A percentile compares a stretch with the other conserved stretches of the same genome.
Evolutionary conservation across 306 rosid species (phyloP).

Genomic region (Senna siamea): DNA sequence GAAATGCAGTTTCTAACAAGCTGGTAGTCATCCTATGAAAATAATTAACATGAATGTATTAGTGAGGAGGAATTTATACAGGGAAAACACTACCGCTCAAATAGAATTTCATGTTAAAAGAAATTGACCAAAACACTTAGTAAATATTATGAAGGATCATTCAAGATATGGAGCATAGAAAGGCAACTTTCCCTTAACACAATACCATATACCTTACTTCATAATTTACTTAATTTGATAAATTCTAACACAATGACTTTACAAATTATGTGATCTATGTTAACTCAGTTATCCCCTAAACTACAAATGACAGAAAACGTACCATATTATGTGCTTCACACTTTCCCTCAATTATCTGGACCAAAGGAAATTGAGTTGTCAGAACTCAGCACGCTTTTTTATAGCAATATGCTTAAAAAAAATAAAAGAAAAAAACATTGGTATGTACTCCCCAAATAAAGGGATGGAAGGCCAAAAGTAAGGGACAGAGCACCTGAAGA

Average conservation of each 20-base stretch:
- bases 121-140: slow-evolving; percentile 19
- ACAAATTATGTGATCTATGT: slow-evolving; percentile 27
- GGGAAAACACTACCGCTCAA: slow-evolving; percentile 26
- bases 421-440: too few relatives aligned
- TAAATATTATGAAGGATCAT: slow-evolving; percentile 25
- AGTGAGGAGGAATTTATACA: slow-evolving; percentile 21
- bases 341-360: slow-evolving; percentile 74
- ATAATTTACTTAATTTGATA: slow-evolving; percentile 27
- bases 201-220: background rate
- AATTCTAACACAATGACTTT: slow-evolving; percentile 17
- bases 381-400: slow-evolving; percentile 23
- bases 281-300: slow-evolving; percentile 25
- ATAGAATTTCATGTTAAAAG: slow-evolving; percentile 14
- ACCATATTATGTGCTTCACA: slow-evolving; percentile 70
- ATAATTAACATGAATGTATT: slow-evolving; percentile 31
- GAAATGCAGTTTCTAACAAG: slow-evolving; percentile 78
- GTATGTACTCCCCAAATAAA: background rate
- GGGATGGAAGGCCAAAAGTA: background rate
- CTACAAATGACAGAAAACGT: slow-evolving; percentile 38
- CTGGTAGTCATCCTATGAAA: slow-evolving; percentile 62
- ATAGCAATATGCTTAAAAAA: too few relatives aligned
- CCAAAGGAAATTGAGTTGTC: slow-evolving; percentile 31
- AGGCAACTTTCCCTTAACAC: background rate
- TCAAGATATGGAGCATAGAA: slow-evolving; percentile 4
- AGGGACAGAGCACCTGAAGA: slow-evolving; percentile 70